Percentiles rank a stretch among this genome's conserved stretches.
These are phyloP conservation scores for Drechslerella stenobrocha DNA, from an alignment of 2,329 filamentous ascomycete genomes.

Conservation along the genomic window DNA sequence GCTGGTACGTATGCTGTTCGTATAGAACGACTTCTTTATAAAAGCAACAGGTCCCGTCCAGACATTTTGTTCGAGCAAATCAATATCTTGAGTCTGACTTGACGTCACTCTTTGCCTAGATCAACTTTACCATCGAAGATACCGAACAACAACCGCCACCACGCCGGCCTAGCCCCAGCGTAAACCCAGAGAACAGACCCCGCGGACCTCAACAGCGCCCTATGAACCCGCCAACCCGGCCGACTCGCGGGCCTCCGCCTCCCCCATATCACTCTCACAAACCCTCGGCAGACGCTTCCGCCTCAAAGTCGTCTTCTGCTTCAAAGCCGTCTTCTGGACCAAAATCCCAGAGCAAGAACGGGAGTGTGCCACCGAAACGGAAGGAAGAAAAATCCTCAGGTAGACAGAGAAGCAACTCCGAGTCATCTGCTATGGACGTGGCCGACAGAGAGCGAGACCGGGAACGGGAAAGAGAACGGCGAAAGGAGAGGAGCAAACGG, in stretches of 20 bases:
- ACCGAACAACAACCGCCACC: conserved; percentile 27
- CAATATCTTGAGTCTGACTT: conserved; percentile 27
- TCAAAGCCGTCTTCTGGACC: no score
- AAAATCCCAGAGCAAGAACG: not conserved
- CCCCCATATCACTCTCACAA: conserved; percentile 33
- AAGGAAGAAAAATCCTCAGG: conserved; percentile 25
- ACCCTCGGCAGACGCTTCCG: conserved; percentile 17
- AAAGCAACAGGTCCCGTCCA: no score
- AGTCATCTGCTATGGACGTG: conserved; percentile 70
- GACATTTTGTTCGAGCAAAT: not conserved
- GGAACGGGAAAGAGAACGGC: conserved; percentile 62
- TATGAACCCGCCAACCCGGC: conserved; percentile 29
- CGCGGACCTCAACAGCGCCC: conserved; percentile 33
- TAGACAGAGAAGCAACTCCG: conserved; percentile 67
- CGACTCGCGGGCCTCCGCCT: conserved; percentile 29
- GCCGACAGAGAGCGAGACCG: conserved; percentile 64
- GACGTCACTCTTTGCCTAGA: conserved; percentile 14
- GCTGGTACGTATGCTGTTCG: conserved; percentile 21
- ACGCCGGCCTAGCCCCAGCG: conserved; percentile 36
- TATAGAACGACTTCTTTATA: not conserved
- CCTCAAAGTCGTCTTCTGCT: conserved; percentile 5
- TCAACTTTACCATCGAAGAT: conserved; percentile 43
- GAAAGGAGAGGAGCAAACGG: conserved; percentile 57
- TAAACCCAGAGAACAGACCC: conserved; percentile 39
- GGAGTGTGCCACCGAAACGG: conserved; percentile 11